Conservation (phyloP, 2,329 filamentous ascomycete genomes). For the Ceratocystis alfenasii region DNA sequence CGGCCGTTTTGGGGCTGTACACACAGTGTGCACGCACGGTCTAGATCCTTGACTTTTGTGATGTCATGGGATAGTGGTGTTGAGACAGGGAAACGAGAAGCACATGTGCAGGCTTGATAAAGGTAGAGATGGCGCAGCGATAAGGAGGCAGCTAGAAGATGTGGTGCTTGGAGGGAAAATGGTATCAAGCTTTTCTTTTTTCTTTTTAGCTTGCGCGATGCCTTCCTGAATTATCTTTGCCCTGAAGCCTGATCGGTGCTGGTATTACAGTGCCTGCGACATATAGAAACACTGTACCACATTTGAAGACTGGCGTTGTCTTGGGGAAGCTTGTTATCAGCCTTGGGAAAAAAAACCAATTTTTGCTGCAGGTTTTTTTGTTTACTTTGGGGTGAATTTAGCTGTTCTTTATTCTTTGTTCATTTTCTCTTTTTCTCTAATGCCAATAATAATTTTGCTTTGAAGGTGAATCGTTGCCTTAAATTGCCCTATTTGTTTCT, state of each 20-base stretch:
- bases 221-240: too few species aligned
- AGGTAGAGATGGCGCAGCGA: too few species aligned
- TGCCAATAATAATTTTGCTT: too few species aligned
- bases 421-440: too few species aligned
- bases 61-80: not conserved
- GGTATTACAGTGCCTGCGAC: not conserved
- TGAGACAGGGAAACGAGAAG: not conserved
- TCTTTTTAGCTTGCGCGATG: too few species aligned
- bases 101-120: not conserved
- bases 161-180: too few species aligned
- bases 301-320: not conserved
- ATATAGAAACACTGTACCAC: not conserved
- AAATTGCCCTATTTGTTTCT: not conserved
- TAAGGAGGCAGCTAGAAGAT: too few species aligned
- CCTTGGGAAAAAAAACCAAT: constrained; percentile 2
- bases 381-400: not conserved
- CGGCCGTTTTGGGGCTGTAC: constrained; percentile 2
- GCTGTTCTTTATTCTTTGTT: not conserved
- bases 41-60: not conserved
- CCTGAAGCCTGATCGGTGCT: too few species aligned
- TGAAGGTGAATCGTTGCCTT: not conserved
- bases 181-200: too few species aligned
- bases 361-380: not conserved
- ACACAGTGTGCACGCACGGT: not conserved
- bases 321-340: constrained; percentile 3